A percentile compares a stretch with the other conserved stretches of the same genome.
phyloP scores from a whole-genome alignment of 2,329 filamentous ascomycete species.

The Botrytis squamosa region DNA sequence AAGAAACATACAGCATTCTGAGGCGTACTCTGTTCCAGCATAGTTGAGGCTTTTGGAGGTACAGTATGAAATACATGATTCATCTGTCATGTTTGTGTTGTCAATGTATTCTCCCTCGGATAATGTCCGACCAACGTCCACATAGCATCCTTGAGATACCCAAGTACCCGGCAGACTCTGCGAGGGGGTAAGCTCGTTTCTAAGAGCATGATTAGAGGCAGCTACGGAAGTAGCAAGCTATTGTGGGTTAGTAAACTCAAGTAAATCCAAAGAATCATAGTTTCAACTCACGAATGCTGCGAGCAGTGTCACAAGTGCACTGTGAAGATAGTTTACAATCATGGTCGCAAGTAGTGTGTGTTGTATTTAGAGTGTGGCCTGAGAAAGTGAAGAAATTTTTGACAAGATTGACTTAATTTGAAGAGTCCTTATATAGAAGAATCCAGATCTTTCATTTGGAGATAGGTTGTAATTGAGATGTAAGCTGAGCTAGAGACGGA shows the following conservation, averaged over 20 bases:
- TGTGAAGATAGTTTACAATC: background rate
- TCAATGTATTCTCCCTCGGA: slow-evolving; percentile 26
- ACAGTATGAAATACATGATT: slow-evolving; percentile 35
- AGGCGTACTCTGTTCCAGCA: slow-evolving; percentile 35
- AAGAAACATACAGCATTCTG: slow-evolving; percentile 35
- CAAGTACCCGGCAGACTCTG: slow-evolving; percentile 29
- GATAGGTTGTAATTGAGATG: background rate
- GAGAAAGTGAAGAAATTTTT: background rate
- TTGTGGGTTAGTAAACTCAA: background rate
- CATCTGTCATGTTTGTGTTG: slow-evolving; percentile 32
- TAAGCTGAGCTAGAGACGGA: background rate
- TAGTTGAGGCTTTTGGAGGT: slow-evolving; percentile 28
- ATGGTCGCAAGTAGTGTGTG: background rate
- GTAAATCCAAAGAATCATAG: no score
- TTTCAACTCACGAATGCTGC: background rate
- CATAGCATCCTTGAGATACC: slow-evolving; percentile 35
- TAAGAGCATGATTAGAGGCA: background rate
- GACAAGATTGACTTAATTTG: background rate
- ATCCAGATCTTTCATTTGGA: background rate
- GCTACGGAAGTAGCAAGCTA: slow-evolving; percentile 1
- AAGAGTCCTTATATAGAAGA: background rate
- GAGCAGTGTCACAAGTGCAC: background rate
- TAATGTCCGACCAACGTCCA: slow-evolving; percentile 30
- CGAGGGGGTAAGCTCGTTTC: slow-evolving; percentile 9
- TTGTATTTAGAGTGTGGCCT: background rate